phyloP scores from a whole-genome alignment of 2,329 filamentous ascomycete species.

The Trichoderma oligosporum region DNA sequence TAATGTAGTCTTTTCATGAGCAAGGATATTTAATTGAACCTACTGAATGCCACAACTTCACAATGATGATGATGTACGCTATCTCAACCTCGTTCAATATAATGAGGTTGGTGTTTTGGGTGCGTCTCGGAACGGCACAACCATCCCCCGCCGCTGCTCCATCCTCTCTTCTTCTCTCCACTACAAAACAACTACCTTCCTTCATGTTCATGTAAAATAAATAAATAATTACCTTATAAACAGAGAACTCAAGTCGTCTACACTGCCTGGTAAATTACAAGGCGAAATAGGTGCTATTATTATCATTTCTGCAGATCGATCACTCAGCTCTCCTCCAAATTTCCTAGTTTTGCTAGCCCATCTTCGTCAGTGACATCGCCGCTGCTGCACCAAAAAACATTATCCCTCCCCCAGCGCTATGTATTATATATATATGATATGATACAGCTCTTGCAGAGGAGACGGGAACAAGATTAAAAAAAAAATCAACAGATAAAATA shows the following conservation, averaged over 20 bases:
- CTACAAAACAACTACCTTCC: neutral
- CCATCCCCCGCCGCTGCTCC: slow-evolving; percentile 27
- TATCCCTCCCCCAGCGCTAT: slow-evolving; percentile 12
- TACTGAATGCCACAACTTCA: no score
- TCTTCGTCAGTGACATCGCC: neutral
- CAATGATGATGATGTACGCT: no score
- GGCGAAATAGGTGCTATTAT: neutral
- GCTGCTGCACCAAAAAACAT: neutral
- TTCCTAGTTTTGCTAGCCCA: neutral
- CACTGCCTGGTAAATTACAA: neutral
- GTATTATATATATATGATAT: slow-evolving; percentile 1
- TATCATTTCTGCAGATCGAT: neutral
- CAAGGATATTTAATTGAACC: no score
- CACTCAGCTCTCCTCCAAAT: neutral
- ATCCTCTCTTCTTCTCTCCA: no score
- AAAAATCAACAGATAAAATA: neutral
- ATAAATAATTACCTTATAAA: no score
- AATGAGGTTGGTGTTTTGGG: no score
- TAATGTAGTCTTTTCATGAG: no score
- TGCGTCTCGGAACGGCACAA: slow-evolving; percentile 35
- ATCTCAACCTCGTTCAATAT: no score
- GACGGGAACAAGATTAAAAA: neutral
- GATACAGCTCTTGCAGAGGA: slow-evolving; percentile 10
- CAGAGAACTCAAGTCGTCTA: neutral
- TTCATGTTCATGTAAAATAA: no score